Conservation (phyloP, 345 rosid species). For the Punica granatum region DNA sequence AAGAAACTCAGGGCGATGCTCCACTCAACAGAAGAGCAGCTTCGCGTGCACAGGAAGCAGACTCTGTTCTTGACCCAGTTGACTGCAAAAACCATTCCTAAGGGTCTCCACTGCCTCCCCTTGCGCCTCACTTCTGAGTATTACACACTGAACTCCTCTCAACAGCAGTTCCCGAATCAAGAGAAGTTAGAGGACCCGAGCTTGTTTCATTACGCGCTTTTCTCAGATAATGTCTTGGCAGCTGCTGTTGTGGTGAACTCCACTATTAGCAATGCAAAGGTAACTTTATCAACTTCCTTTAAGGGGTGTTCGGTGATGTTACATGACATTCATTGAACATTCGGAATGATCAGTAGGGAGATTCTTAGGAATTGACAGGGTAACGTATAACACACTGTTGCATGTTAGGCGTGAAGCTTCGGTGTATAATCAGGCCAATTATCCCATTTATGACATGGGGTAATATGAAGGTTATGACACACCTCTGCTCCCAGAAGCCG, state of each 20-base stretch:
- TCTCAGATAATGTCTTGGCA: conserved; percentile 93
- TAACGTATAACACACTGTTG: not conserved
- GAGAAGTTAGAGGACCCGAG: conserved; percentile 63
- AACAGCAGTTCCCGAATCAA: conserved; percentile 60
- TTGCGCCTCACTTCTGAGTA: conserved; percentile 84
- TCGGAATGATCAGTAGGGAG: not conserved
- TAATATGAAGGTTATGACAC: too few relatives aligned
- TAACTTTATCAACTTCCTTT: conserved; percentile 15
- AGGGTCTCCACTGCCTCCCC: conserved; percentile 98
- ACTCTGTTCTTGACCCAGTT: conserved; percentile 85
- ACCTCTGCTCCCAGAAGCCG: not conserved
- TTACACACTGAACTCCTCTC: conserved; percentile 52
- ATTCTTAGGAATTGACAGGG: not conserved
- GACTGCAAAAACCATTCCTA: conserved; percentile 93
- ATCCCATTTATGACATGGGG: too few relatives aligned
- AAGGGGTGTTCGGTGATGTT: not conserved
- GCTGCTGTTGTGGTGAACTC: conserved; percentile 93
- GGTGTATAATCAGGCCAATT: not conserved
- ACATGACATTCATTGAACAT: not conserved
- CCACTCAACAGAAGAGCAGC: conserved; percentile 93
- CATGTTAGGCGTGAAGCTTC: not conserved
- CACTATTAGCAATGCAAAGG: conserved; percentile 79
- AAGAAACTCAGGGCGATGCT: conserved; percentile 98
- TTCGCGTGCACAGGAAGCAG: conserved; percentile 90
- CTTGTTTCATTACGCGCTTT: conserved; percentile 81